Evolutionary conservation across 2,329 filamentous ascomycete genomes (phyloP), one percentile per base, ranked within the genome.

Genomic region (Rutstroemia sp.): DNA sequence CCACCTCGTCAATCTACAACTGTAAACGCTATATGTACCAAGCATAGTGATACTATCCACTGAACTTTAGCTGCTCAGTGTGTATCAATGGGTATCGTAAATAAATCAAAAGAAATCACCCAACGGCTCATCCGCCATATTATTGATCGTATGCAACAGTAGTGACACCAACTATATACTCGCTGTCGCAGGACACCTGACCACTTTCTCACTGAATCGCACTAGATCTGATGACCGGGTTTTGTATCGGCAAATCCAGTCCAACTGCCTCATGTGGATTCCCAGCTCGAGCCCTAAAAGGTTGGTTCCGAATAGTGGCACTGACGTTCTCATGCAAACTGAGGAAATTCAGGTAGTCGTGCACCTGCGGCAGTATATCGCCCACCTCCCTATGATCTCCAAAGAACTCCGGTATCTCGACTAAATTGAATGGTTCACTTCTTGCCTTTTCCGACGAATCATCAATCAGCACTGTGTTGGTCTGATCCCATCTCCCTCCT

Each of bases 391-490:
- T 58, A 2, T 58, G 45, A 38, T 76, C 58, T 12, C 78, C 81
- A 2, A 71, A 69, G 67, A 94, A 96, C 71, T 95, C 90, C 0
- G 91, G 88, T 21, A 97, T 79, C 61, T 84, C 76, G 9, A 97
- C 73, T 21, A 94, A 78, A 65, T 97, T 97, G 73, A 82, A 81
- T 0, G 94, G 94, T 70, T 99, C 89, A 55, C 80, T 86, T 25
- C 82, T 78, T 0, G 86, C 92, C 75, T 97, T 99, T 66, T 92
- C 79, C 1, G 73, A 65, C 30, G 86, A 89, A 72, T 97, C 94
- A 64, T 99, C 94, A 40, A 97, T 83, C 25, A 99, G 77, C 6
- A 97, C 79, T 0, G 94, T 97, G 70, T 97, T 95, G 51, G 78
- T 78, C 72, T 96, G 91, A 64, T 84, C 80, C 87, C 91, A 97